A percentile compares a stretch with the other conserved stretches of the same genome.
Conservation (phyloP, 2,329 filamentous ascomycete species). For the Colletotrichum cereale region DNA sequence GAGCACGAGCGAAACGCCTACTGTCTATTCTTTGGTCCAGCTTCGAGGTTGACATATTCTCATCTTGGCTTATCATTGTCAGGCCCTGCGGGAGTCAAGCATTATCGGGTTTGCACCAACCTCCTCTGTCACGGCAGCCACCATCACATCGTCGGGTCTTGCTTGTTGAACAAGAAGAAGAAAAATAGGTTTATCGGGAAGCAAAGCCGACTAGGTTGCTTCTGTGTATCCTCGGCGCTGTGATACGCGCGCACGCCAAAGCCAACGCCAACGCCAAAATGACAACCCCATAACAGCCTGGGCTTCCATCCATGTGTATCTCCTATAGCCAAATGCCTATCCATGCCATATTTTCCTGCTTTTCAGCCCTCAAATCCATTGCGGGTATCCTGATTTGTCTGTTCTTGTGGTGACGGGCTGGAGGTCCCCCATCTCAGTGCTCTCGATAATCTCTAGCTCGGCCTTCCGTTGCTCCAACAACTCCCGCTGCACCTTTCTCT, state of each 20-base stretch:
- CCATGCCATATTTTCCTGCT: neutral
- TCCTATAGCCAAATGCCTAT: neutral
- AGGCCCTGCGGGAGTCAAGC: neutral
- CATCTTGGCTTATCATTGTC: neutral
- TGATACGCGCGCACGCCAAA: neutral
- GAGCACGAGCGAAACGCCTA: neutral
- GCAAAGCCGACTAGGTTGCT: neutral
- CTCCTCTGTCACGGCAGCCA: neutral
- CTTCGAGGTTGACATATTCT: neutral
- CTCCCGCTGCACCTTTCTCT: slow-evolving; percentile 36
- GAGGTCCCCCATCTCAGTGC: slow-evolving; percentile 6
- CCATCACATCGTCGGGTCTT: neutral
- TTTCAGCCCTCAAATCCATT: slow-evolving; percentile 29
- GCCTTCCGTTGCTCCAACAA: slow-evolving; percentile 24
- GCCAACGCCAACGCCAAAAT: slow-evolving; percentile 5
- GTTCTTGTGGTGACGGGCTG: neutral
- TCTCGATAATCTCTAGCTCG: slow-evolving; percentile 18
- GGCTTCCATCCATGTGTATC: neutral
- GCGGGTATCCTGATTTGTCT: slow-evolving; percentile 20
- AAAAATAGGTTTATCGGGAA: neutral
- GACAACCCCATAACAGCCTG: neutral
- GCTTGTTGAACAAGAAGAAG: neutral
- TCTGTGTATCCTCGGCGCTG: neutral
- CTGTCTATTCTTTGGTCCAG: neutral
- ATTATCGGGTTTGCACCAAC: neutral